Conservation (phyloP, 331 rosid genomes). For the Malus hybrid region DNA sequence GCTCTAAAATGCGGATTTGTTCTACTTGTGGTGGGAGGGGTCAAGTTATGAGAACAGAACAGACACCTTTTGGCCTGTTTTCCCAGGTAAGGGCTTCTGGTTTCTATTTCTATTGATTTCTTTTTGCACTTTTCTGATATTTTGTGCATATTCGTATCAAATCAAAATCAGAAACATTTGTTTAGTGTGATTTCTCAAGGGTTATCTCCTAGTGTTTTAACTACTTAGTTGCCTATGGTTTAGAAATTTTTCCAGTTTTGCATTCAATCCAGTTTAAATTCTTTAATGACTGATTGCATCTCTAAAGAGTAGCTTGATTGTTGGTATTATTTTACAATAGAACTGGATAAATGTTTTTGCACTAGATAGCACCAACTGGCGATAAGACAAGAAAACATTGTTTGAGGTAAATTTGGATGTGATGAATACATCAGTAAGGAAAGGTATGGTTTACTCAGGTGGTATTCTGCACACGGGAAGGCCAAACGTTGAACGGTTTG, state of each 20-base stretch:
- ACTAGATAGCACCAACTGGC: neutral
- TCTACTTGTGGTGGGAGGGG: constrained; percentile 99
- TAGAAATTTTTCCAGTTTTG: neutral
- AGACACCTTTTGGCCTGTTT: constrained; percentile 97
- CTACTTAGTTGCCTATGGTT: neutral
- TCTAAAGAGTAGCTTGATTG: neutral
- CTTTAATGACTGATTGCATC: neutral
- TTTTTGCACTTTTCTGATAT: neutral
- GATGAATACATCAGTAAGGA: neutral
- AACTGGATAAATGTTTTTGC: neutral
- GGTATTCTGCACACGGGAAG: neutral
- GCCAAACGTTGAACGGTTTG: neutral
- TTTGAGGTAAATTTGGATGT: neutral
- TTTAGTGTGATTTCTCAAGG: neutral
- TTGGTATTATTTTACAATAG: neutral
- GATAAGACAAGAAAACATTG: neutral
- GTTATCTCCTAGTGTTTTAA: neutral
- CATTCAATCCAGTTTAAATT: neutral
- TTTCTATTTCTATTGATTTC: constrained; percentile 1
- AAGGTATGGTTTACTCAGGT: neutral
- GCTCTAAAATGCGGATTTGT: constrained; percentile 84
- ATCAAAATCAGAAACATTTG: neutral
- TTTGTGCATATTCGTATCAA: neutral
- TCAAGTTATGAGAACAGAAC: constrained; percentile 98
- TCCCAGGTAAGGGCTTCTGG: constrained; percentile 58